A percentile compares a stretch with the other conserved stretches of the same genome.
These are phyloP conservation scores for Citrus glauca DNA, from an alignment of 345 rosid genomes.

Conservation along the genomic window DNA sequence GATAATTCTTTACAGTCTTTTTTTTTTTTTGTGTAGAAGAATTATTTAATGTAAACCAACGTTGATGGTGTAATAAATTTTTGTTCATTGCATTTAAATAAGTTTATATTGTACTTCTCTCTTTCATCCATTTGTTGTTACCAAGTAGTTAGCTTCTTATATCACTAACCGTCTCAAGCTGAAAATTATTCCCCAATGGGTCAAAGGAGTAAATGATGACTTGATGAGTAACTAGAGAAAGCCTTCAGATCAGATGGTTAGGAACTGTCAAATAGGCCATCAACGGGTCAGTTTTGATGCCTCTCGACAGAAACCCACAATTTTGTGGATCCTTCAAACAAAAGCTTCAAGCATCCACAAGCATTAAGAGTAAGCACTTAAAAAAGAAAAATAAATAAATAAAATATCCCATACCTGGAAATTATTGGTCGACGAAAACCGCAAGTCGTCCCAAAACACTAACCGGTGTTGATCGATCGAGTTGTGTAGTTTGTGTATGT, in stretches of 20 bases:
- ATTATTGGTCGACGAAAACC: not conserved
- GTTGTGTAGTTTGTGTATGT: not conserved
- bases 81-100: too few species aligned
- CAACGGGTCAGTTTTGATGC: not conserved
- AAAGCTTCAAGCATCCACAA: not conserved
- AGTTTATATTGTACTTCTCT: not conserved
- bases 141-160: not conserved
- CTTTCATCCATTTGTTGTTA: not conserved
- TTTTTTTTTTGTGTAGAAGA: too few species aligned
- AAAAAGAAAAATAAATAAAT: not conserved
- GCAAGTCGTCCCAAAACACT: not conserved
- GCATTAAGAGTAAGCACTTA: not conserved
- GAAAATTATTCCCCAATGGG: not conserved
- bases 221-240: not conserved
- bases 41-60: too few species aligned
- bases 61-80: too few species aligned
- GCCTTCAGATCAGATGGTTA: conserved; percentile 3
- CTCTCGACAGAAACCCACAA: not conserved
- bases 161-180: not conserved
- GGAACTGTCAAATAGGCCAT: not conserved
- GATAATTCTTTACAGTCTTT: not conserved
- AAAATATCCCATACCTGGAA: not conserved
- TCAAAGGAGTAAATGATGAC: not conserved
- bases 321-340: not conserved
- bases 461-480: not conserved